Conservation (phyloP, 148 eudicot genomes). For the Silene uniflora region DNA sequence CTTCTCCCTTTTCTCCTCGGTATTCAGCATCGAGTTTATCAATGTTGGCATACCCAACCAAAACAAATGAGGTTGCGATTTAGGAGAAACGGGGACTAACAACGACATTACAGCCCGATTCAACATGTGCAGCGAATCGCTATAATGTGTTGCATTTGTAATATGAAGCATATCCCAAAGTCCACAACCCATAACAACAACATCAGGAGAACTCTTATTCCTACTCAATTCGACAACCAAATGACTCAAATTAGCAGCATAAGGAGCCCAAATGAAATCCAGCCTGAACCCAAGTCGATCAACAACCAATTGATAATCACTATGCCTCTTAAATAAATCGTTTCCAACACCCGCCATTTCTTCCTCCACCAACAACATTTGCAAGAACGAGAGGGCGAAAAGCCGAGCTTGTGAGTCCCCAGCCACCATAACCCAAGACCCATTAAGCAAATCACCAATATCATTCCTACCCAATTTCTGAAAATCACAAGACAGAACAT, state of each 20-base stretch:
- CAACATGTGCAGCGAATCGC: constrained; percentile 37
- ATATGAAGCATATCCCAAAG: constrained; percentile 89
- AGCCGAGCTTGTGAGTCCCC: constrained; percentile 83
- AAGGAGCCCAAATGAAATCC: constrained; percentile 94
- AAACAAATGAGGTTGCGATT: constrained; percentile 66
- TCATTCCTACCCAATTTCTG: constrained; percentile 52
- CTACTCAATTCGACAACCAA: constrained; percentile 34
- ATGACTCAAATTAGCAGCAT: constrained; percentile 51
- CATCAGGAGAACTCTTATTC: constrained; percentile 62
- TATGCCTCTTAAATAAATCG: constrained; percentile 86
- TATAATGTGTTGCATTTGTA: constrained; percentile 52
- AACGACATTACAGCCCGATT: constrained; percentile 42
- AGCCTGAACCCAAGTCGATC: constrained; percentile 68
- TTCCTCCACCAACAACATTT: constrained; percentile 50
- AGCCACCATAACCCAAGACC: constrained; percentile 81
- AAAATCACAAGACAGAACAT: constrained; percentile 57
- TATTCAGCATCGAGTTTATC: constrained; percentile 74
- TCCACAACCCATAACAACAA: constrained; percentile 82
- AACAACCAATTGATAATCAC: constrained; percentile 63
- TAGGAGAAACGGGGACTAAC: constrained; percentile 38
- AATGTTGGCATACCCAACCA: constrained; percentile 86
- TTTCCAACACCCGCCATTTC: constrained; percentile 41
- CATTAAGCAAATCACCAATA: constrained; percentile 67
- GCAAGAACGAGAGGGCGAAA: constrained; percentile 53
- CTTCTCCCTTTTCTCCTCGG: constrained; percentile 75